Conservation (phyloP, 352 stramenopile genomes). For the Thraustochytrium sp. region DNA sequence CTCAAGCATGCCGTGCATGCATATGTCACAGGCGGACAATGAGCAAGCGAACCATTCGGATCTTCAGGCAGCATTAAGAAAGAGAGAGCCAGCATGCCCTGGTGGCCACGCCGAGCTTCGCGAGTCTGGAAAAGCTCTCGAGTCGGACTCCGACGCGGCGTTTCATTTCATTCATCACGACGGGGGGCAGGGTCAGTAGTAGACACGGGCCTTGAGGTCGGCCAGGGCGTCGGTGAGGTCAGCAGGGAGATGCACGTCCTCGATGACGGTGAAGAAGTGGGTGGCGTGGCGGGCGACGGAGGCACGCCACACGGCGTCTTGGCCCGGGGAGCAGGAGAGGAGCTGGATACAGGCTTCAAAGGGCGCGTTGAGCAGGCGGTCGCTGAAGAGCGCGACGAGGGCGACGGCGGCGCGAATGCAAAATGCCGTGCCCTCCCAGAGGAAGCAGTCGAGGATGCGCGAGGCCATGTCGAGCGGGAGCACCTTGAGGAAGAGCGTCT, state of each 20-base stretch:
- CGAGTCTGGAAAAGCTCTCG: too few species aligned
- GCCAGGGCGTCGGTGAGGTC: conserved; percentile 66
- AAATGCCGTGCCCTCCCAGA: conserved; percentile 72
- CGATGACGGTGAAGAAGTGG: conserved; percentile 61
- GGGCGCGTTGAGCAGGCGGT: conserved; percentile 53
- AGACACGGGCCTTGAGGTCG: conserved; percentile 67
- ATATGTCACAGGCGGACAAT: too few species aligned
- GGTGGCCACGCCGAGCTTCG: too few species aligned
- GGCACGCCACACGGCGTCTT: not conserved
- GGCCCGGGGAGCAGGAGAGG: not conserved
- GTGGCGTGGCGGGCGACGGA: conserved; percentile 59
- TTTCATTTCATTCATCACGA: too few species aligned
- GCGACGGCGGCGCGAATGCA: conserved; percentile 70
- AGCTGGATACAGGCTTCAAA: conserved; percentile 25
- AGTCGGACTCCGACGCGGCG: too few species aligned
- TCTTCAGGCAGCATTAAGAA: too few species aligned
- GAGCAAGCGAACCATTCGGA: too few species aligned
- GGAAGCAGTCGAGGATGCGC: conserved; percentile 70
- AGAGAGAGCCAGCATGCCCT: too few species aligned
- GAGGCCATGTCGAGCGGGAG: conserved; percentile 66
- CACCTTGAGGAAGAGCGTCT: conserved; percentile 74
- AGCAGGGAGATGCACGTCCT: conserved; percentile 60
- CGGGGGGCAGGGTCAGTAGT: too few species aligned
- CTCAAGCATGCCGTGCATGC: too few species aligned
- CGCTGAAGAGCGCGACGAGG: conserved; percentile 64